Base-by-base conservation (phyloP, 2,329 filamentous ascomycete genomes). In the Paramyrothecium sp. region DNA sequence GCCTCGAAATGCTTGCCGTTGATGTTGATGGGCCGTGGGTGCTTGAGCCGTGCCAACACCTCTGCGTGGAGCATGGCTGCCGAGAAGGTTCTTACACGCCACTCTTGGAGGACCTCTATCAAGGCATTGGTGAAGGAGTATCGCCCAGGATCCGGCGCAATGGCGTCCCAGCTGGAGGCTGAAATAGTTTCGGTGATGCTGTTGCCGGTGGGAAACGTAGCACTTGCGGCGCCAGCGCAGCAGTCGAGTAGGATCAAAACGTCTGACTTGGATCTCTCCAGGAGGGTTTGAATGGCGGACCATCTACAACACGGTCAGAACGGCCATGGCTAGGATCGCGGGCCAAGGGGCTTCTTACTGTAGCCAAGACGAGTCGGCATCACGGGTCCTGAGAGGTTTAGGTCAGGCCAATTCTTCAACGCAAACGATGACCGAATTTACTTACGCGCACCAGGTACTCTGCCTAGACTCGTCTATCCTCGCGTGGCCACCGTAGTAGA, bases 151-250 rank as follows among this genome's bases (percentile, higher is more conserved):
- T 85, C 80, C 0, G 83, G 83, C 12, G 83, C 83, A 54, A 84
- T 85, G 48, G 83, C 82, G 58, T 86, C 83, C 82, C 82, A 86
- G 54, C 82, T 85, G 2, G 82, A 86, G 3, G 83, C 83, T 5
- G 83, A 86, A 61, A 86, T 86, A 10, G 82, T 85, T 69, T 86
- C 83, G 3, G 83, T 86, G 62, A 84, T 84, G 66, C 82, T 85
- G 60, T 78, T 78, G 19, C 83, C 82, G 19, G 77, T 84, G 5
- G 82, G 80, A 54, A 85, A 85, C 1, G 83, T 84, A 16, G 83
- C 82, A 59, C 82, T 85, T 49, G 83, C 83, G 46, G 83, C 83
- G 13, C 82, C 82, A 7, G 83, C 82, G 63, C 83, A 86, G 62
- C 83, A 86, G 64, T 86, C 83, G 16, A 86, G 69, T 1, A 86